Evolutionary conservation across 1,139 yeast genomes (phyloP).

Genomic region (Hansenula sp.): DNA sequence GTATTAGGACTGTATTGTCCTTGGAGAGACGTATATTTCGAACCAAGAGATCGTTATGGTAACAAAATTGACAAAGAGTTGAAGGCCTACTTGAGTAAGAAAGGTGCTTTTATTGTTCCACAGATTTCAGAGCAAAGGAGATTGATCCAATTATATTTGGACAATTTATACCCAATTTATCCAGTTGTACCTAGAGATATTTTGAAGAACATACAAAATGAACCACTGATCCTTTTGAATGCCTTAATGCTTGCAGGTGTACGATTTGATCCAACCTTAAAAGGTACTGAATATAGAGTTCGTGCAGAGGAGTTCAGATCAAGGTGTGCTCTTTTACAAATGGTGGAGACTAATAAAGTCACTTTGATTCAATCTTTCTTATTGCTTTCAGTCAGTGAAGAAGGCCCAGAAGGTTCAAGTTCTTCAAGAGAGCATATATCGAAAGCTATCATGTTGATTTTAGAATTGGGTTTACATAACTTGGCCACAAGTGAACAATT

Average conservation of each 20-base stretch:
- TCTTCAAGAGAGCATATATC: slow-evolving; percentile 6
- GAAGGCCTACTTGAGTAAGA: slow-evolving; percentile 4
- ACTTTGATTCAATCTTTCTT: slow-evolving; percentile 8
- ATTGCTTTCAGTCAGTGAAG: slow-evolving; percentile 8
- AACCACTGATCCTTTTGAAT: slow-evolving; percentile 7
- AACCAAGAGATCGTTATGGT: background rate
- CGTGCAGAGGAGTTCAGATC: slow-evolving; percentile 4
- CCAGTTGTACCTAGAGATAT: slow-evolving; percentile 6
- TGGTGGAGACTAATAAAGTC: slow-evolving; percentile 8
- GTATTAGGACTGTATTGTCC: slow-evolving; percentile 9
- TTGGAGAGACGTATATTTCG: slow-evolving; percentile 7
- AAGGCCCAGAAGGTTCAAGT: slow-evolving; percentile 9
- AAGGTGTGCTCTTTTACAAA: slow-evolving; percentile 6
- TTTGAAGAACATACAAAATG: background rate
- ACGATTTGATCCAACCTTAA: slow-evolving; percentile 1
- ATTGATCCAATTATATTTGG: slow-evolving; percentile 4
- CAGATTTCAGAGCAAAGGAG: slow-evolving; percentile 1
- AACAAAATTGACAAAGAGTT: slow-evolving; percentile 7
- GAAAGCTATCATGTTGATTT: slow-evolving; percentile 6
- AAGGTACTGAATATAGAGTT: slow-evolving; percentile 1
- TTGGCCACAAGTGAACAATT: slow-evolving; percentile 2
- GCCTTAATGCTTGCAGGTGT: slow-evolving; percentile 8
- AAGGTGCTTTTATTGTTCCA: slow-evolving; percentile 9
- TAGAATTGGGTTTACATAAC: slow-evolving; percentile 8
- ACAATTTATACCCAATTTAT: slow-evolving; percentile 8